Base-by-base conservation (phyloP, 2,329 filamentous ascomycete species). In the Nannizziopsis barbatae region DNA sequence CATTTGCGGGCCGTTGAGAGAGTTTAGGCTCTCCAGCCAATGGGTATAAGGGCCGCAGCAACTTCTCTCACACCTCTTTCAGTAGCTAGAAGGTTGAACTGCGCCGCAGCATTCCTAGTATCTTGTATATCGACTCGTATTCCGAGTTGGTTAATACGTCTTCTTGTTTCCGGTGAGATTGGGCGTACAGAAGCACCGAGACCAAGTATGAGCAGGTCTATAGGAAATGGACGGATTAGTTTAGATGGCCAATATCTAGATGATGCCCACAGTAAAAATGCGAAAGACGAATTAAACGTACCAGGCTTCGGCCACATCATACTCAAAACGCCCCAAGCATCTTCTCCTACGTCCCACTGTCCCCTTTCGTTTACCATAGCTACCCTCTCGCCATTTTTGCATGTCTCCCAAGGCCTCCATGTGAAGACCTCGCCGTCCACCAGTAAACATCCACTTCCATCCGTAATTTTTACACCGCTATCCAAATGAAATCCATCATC, bases 81-180 rank as follows among this genome's bases (percentile, higher is more conserved):
- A 14, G 88, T 96, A n/a, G 88, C 90, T 47, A 98, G 70, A 59
- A 98, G 64, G 62, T 98, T 98, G 66, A 92, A 98, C 64, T 95
- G 88, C 31, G 89, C 84, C 1, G 90, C 86, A 7, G 92, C 92
- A 67, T 96, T 96, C 54, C 87, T 75, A 30, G 92, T 96, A 68
- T 96, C 92, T 60, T 90, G 76, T 2, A 95, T 75, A 60, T 98
- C 92, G 4, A 96, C 74, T 50, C 86, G 75, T 57, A 96, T 84
- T 0, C 92, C 92, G 37, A 96, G 66, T 27, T 77, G 75, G 53
- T 82, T 83, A 49, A 98, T 79, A 57, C 80, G 74, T 50, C 74
- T 74, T 57, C 83, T 80, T 38, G 86, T 86, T 56, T 80, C 75
- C 0, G 85, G 84, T 49, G 84, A 86, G 6, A 96, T 67, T 0